phyloP scores from a whole-genome alignment of 345 rosid genomes.

The Sapria himalayana region DNA sequence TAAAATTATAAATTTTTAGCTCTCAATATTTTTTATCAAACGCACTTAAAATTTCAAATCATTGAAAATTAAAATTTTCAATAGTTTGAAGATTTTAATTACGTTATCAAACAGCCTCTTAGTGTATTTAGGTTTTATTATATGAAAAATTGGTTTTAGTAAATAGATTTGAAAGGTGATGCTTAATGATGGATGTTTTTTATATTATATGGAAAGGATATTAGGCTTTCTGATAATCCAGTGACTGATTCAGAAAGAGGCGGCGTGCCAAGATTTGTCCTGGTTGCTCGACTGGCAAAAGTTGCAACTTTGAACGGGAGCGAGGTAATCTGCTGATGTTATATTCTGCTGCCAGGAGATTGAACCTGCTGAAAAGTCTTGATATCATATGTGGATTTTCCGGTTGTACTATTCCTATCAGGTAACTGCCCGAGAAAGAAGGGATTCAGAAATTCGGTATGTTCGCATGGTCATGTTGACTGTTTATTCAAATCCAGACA shows the following conservation, averaged over 20 bases:
- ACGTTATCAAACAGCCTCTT: too few relatives aligned
- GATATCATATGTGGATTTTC: slow-evolving; percentile 8
- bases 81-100: too few relatives aligned
- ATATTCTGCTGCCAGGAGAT: neutral
- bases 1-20: too few relatives aligned
- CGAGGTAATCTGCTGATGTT: slow-evolving; percentile 38
- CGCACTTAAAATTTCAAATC: too few relatives aligned
- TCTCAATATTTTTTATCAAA: too few relatives aligned
- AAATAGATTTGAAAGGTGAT: too few relatives aligned
- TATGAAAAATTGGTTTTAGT: too few relatives aligned
- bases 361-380: slow-evolving; percentile 6
- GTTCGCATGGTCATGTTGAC: slow-evolving; percentile 63
- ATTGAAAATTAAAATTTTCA: too few relatives aligned
- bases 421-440: slow-evolving; percentile 73
- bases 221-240: slow-evolving; percentile 85
- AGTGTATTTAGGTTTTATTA: too few relatives aligned
- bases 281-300: slow-evolving; percentile 58
- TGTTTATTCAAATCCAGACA: slow-evolving; percentile 23
- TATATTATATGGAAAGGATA: slow-evolving; percentile 31
- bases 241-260: slow-evolving; percentile 51
- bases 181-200: too few relatives aligned
- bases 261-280: slow-evolving; percentile 62
- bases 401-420: slow-evolving; percentile 11
- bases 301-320: slow-evolving; percentile 80
- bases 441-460: slow-evolving; percentile 92